These are phyloP conservation scores for Lasiodiplodia gonubiensis DNA, from an alignment of 2,329 filamentous ascomycete species.

Conservation along the genomic window DNA sequence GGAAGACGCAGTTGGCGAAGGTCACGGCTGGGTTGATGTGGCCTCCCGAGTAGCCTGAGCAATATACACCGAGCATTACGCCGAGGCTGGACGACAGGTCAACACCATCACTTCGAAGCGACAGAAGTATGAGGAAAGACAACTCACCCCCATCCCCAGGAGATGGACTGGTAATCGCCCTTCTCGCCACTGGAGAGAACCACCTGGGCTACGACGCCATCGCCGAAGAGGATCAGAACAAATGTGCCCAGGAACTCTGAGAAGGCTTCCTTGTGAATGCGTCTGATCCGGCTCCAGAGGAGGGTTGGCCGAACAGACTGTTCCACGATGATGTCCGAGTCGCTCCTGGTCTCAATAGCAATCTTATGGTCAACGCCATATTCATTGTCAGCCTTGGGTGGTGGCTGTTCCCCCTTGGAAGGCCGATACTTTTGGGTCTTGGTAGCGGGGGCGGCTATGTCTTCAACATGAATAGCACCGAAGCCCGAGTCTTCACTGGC, in stretches of 20 bases:
- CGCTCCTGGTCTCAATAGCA: slow-evolving; percentile 13
- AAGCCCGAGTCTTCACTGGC: slow-evolving; percentile 16
- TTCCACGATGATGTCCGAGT: slow-evolving; percentile 5
- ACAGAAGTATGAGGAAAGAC: neutral
- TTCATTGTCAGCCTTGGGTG: slow-evolving; percentile 4
- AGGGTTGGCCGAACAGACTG: neutral
- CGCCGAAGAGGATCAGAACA: slow-evolving; percentile 71
- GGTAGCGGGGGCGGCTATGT: neutral
- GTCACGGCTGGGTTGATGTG: slow-evolving; percentile 68
- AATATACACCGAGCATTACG: slow-evolving; percentile 58
- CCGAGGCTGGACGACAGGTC: slow-evolving; percentile 25
- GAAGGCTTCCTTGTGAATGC: slow-evolving; percentile 60
- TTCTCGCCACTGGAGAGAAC: slow-evolving; percentile 51
- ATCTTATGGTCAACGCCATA: slow-evolving; percentile 23
- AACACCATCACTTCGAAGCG: neutral
- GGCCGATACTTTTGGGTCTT: slow-evolving; percentile 15
- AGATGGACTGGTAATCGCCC: slow-evolving; percentile 43
- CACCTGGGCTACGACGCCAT: slow-evolving; percentile 74
- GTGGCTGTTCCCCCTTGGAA: neutral
- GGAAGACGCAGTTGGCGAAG: slow-evolving; percentile 49
- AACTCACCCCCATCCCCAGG: slow-evolving; percentile 37
- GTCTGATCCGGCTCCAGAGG: slow-evolving; percentile 45
- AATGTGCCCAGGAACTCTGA: slow-evolving; percentile 73
- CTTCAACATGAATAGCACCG: slow-evolving; percentile 12
- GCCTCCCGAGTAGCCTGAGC: slow-evolving; percentile 64